These are phyloP conservation scores for Otatea glauca DNA, from an alignment of 176 grass and related monocot genomes.

Conservation along the genomic window DNA sequence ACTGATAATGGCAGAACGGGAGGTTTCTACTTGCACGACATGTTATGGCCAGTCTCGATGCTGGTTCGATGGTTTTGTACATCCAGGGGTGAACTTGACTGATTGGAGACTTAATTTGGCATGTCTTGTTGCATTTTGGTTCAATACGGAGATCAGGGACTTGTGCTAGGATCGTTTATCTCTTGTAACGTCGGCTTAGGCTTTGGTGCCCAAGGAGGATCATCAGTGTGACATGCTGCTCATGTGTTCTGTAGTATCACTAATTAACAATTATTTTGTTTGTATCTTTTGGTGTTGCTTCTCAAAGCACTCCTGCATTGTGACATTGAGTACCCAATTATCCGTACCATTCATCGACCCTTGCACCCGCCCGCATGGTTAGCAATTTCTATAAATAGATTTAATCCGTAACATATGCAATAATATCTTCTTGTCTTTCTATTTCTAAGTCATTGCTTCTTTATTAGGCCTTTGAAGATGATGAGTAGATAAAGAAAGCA, in stretches of 20 bases:
- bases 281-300: too few relatives aligned
- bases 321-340: too few relatives aligned
- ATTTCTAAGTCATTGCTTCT: too few relatives aligned
- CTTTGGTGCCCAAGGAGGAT: neutral
- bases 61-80: neutral
- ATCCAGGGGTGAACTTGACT: conserved; percentile 6
- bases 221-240: neutral
- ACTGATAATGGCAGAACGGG: neutral
- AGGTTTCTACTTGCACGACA: neutral
- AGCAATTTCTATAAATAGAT: too few relatives aligned
- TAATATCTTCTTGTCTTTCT: too few relatives aligned
- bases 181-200: neutral
- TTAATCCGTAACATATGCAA: too few relatives aligned
- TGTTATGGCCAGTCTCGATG: neutral
- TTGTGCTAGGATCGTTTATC: too few relatives aligned
- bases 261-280: neutral
- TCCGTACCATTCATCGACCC: too few relatives aligned
- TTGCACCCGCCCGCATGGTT: too few relatives aligned
- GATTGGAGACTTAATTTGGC: neutral
- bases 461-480: too few relatives aligned
- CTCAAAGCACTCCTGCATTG: too few relatives aligned
- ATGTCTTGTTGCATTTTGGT: conserved; percentile 12
- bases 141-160: neutral
- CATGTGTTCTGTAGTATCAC: neutral
- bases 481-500: too few relatives aligned